Evolutionary conservation across 2,329 filamentous ascomycete genomes (phyloP), one percentile per base, ranked within the genome.

Genomic region (Pseudogymnoascus sp.): DNA sequence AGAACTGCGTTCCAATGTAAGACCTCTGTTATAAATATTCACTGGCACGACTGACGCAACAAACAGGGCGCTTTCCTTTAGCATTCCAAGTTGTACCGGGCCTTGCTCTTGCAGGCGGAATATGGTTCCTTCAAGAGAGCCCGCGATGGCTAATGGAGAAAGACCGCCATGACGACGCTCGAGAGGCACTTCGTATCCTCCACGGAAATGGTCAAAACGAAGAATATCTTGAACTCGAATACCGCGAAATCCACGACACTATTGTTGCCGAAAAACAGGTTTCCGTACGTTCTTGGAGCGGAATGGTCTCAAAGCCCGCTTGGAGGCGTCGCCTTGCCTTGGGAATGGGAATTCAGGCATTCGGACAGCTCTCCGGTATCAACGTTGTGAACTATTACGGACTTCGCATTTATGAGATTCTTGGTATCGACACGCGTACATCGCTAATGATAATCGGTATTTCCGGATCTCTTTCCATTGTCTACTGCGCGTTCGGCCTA

Each of bases 31-130:
- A 12, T 4, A 22, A 12, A 2, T 20, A 20, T 14, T 71, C 81
- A 66, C 75, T 16, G 41, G 14, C 41, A 50, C 28, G 8, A 2
- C 41, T 50, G 6, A 50, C 6, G 22, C 22, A 9, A 14, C 18
- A 79, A 2, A 78, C 81, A 7, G 86, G 83, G 83, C 75, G 83
- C 4, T 71, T 86, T 1, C 82, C 83, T 0, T 74, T 85, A n/a
- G 78, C 77, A 61, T 74, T 85, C 2, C 83, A 85, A 65, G 75
- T 83, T 11, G 71, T 79, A 0, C 81, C 81, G 4, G 81, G 79
- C 2, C 67, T 81, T 18, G 65, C 81, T 9, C 75, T 85, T 6
- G 77, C 76, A 6, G 67, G 74, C 16, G 81, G 82, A 35, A 83
- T 82, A 18, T 81, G 82, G 71, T 81, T 84, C 79, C 82, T 81